Evolutionary conservation across 805 yeast genomes (phyloP).

Genomic region (Cyberlindnera maritima): DNA sequence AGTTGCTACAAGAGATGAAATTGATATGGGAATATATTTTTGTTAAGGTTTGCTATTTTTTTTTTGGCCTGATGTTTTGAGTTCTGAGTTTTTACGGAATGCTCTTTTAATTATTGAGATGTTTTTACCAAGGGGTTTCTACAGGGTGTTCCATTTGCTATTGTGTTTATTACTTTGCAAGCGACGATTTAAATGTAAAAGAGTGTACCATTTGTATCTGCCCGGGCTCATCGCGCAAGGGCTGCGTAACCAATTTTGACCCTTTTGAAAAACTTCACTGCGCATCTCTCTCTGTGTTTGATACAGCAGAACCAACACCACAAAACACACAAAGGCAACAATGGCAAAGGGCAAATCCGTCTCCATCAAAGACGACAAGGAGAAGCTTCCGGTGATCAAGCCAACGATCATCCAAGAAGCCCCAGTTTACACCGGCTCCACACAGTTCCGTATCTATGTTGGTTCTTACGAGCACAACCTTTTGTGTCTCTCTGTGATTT

Average conservation of each 20-base stretch:
- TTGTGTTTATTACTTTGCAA: background rate
- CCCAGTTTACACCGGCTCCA: slow-evolving; percentile 1
- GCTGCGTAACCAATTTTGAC: background rate
- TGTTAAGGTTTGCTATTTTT: background rate
- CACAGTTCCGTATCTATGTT: slow-evolving; percentile 74
- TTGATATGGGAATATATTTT: background rate
- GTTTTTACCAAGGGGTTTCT: background rate
- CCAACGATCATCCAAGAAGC: slow-evolving; percentile 25
- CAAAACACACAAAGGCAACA: background rate
- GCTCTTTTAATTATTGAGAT: background rate
- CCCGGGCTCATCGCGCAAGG: background rate
- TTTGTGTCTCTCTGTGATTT: slow-evolving; percentile 74
- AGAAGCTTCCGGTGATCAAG: slow-evolving; percentile 18
- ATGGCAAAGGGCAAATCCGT: slow-evolving; percentile 16
- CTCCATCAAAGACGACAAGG: slow-evolving; percentile 6
- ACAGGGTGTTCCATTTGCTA: background rate
- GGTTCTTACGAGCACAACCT: slow-evolving; percentile 96
- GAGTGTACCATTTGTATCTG: background rate
- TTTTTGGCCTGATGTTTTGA: background rate
- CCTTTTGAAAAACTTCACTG: slow-evolving; percentile 1
- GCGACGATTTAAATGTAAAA: background rate
- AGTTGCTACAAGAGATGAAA: background rate
- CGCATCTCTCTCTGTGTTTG: background rate
- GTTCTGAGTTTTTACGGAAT: background rate
- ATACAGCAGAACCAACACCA: background rate